Base-by-base conservation (phyloP, 2,329 filamentous ascomycete species). In the Dactylellina leptospora region DNA sequence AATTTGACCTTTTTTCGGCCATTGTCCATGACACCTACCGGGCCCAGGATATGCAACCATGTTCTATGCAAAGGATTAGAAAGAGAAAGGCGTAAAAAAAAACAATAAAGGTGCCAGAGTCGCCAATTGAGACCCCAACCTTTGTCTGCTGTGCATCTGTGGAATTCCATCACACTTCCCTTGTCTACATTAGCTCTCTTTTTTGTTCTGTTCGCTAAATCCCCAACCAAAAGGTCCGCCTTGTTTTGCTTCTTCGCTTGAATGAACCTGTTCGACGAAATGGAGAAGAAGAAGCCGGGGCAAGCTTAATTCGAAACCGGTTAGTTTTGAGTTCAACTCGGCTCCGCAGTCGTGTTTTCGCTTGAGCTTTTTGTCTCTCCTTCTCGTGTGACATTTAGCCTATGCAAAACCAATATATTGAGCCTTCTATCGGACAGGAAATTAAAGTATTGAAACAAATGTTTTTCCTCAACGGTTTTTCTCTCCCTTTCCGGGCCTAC, bases 161-260 rank as follows among this genome's bases (percentile, higher is more conserved):
- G 11, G 36, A 40, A n/a, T n/a, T n/a, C n/a, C n/a, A n/a, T n/a
- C n/a, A n/a, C n/a, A n/a, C n/a, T 30, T 38, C 28, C 28, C 22
- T 22, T 9, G n/a, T n/a, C n/a, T n/a, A n/a, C n/a, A n/a, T n/a
- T n/a, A n/a, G 33, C 36, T 18, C 11, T 18, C 13, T 23, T 10
- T 33, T 40, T 40, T 16, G 30, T 28, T 16, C n/a, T 16, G 60
- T 69, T 51, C 27, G 30, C 55, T 50, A 48, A 60, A 33, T 45
- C 40, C 59, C 58, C 59, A 71, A 62, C 58, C 36, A 58, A 47
- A 71, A 36, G 4, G 68, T 53, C 40, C 59, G 68, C 59, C 68
- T 47, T 63, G 66, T 71, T 71, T 71, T 71, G 58, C 56, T 55
- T 71, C 36, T 63, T 71, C 66, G 66, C 66, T 71, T 71, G 47